These are phyloP conservation scores for Phytophthora tubulina DNA, from an alignment of 352 stramenopile genomes.

Conservation along the genomic window DNA sequence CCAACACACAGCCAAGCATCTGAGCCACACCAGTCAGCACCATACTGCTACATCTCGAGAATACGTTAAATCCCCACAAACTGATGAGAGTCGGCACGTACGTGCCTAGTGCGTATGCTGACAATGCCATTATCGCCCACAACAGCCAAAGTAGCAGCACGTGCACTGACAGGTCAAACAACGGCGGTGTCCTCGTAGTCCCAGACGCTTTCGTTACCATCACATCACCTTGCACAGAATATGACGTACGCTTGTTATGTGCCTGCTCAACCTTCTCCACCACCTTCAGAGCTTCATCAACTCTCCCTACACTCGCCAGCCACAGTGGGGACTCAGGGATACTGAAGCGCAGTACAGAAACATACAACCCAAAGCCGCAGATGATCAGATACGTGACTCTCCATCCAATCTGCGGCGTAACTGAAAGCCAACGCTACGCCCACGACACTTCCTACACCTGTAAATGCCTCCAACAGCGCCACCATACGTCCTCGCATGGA, in stretches of 20 bases:
- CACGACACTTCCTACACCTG: slow-evolving; percentile 39
- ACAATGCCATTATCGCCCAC: slow-evolving; percentile 41
- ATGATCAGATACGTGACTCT: slow-evolving; percentile 38
- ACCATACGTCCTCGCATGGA: slow-evolving; percentile 41
- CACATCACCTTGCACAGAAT: too few species aligned
- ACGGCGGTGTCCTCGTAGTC: too few species aligned
- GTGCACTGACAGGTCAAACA: background rate
- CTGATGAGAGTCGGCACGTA: slow-evolving; percentile 42
- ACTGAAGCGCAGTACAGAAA: slow-evolving; percentile 29
- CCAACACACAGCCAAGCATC: slow-evolving; percentile 27
- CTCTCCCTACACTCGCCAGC: slow-evolving; percentile 37
- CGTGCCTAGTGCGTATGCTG: slow-evolving; percentile 39
- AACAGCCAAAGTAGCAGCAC: slow-evolving; percentile 37
- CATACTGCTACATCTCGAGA: slow-evolving; percentile 29
- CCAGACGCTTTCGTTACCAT: too few species aligned
- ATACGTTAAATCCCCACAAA: slow-evolving; percentile 42
- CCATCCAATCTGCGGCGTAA: slow-evolving; percentile 43
- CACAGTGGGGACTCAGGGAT: slow-evolving; percentile 55
- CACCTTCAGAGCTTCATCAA: slow-evolving; percentile 37
- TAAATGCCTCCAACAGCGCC: slow-evolving; percentile 48
- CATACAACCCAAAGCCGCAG: slow-evolving; percentile 37
- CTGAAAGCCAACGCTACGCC: slow-evolving; percentile 40
- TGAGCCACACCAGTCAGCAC: slow-evolving; percentile 24
- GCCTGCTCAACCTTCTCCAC: slow-evolving; percentile 41
- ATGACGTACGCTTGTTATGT: background rate